These are phyloP conservation scores for Fusarium praegraminearum DNA, from an alignment of 2,329 filamentous ascomycete genomes.

Conservation along the genomic window DNA sequence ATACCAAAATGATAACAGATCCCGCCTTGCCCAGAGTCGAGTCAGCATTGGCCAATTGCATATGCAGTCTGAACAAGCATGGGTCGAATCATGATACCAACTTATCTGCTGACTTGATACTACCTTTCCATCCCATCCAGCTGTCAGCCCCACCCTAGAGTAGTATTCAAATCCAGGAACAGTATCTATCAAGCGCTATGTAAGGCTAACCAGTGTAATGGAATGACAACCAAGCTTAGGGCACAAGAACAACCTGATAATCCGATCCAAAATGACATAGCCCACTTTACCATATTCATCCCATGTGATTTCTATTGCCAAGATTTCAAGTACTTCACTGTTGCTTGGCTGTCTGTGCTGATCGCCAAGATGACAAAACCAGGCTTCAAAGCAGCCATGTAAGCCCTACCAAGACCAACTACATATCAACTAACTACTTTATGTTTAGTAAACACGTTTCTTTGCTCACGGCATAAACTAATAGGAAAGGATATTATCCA, in stretches of 20 bases:
- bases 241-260: neutral
- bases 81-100: neutral
- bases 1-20: neutral
- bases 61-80: neutral
- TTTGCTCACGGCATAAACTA: neutral
- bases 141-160: neutral
- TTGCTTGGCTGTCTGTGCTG: slow-evolving; percentile 7
- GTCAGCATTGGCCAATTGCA: neutral
- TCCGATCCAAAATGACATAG: neutral
- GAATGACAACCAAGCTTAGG: neutral
- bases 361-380: slow-evolving; percentile 8
- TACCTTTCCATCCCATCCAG: too few relatives aligned
- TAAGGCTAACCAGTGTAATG: neutral
- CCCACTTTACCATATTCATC: neutral
- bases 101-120: neutral
- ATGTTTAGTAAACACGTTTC: neutral
- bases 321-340: neutral
- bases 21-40: neutral
- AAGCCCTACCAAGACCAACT: slow-evolving; percentile 8
- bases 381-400: slow-evolving; percentile 2
- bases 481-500: neutral
- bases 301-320: neutral
- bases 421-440: neutral
- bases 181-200: neutral
- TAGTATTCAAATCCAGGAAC: neutral